A percentile compares a stretch with the other conserved stretches of the same genome.
Evolutionary conservation across 495 filamentous ascomycete genomes (phyloP).

Genomic region (Aspergillus nanangensis): DNA sequence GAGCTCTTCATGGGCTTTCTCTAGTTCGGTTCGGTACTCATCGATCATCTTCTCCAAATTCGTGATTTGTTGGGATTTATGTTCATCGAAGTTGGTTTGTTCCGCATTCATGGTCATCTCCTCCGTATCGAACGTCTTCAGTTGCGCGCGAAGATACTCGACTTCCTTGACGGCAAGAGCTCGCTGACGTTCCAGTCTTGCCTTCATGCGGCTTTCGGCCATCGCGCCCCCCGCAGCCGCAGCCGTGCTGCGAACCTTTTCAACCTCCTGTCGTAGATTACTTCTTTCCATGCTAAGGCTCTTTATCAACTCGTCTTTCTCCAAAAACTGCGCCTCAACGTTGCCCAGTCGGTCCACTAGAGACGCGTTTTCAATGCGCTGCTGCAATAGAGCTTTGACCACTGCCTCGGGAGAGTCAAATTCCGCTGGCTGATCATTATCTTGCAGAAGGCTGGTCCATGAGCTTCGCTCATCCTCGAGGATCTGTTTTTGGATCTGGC

Average conservation of each 20-base stretch:
- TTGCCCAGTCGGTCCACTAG: slow-evolving; percentile 73
- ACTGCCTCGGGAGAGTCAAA: slow-evolving; percentile 88
- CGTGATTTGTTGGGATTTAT: slow-evolving; percentile 69
- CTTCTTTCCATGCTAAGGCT: slow-evolving; percentile 64
- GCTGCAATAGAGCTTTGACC: slow-evolving; percentile 75
- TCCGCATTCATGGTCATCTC: slow-evolving; percentile 75
- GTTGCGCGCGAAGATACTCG: slow-evolving; percentile 85
- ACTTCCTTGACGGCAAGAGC: slow-evolving; percentile 85
- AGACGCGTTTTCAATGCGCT: slow-evolving; percentile 71
- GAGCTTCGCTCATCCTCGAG: slow-evolving; percentile 82
- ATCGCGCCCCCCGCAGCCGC: slow-evolving; percentile 28
- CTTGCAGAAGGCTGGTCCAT: slow-evolving; percentile 84
- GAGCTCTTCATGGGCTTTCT: slow-evolving; percentile 66
- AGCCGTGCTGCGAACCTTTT: slow-evolving; percentile 52
- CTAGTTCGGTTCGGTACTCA: slow-evolving; percentile 79
- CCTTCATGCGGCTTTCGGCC: slow-evolving; percentile 52
- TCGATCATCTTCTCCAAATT: slow-evolving; percentile 84
- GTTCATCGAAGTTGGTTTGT: slow-evolving; percentile 65
- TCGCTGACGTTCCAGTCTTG: slow-evolving; percentile 80
- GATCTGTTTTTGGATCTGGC: slow-evolving; percentile 74
- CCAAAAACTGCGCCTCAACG: slow-evolving; percentile 70
- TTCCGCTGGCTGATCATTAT: slow-evolving; percentile 57
- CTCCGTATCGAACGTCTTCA: slow-evolving; percentile 87
- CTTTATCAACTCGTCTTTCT: slow-evolving; percentile 75
- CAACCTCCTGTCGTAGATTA: slow-evolving; percentile 58